Conservation (phyloP, 345 rosid genomes). For the Punica granatum region DNA sequence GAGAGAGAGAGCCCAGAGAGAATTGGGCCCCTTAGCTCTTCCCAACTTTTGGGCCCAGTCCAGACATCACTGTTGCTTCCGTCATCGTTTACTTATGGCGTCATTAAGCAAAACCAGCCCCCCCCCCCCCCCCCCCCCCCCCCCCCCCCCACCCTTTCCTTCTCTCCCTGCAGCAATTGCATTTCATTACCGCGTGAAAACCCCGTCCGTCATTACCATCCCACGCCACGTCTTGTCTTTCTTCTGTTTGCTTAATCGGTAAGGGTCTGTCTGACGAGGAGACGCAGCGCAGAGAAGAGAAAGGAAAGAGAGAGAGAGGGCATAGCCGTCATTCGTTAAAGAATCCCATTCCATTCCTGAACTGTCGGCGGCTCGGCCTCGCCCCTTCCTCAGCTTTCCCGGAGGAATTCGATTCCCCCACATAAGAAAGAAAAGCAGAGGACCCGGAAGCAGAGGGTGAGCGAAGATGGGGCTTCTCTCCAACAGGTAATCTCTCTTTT, state of each 20-base stretch:
- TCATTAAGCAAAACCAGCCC: too few relatives aligned
- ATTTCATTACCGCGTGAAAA: too few relatives aligned
- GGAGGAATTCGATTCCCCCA: background rate
- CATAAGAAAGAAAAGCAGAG: background rate
- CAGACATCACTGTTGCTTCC: too few relatives aligned
- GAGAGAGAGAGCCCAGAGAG: background rate
- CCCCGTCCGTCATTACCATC: background rate
- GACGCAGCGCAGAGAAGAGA: background rate
- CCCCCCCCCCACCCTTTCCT: too few relatives aligned
- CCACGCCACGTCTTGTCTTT: background rate
- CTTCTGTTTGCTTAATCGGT: background rate
- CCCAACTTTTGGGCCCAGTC: too few relatives aligned
- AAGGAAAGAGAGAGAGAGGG: background rate
- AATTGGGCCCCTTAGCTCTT: background rate
- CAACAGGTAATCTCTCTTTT: slow-evolving; percentile 43
- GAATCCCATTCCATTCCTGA: background rate
- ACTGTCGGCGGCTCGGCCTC: background rate
- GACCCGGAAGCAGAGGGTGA: slow-evolving; percentile 5
- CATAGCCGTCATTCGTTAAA: background rate
- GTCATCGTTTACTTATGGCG: background rate
- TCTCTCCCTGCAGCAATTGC: too few relatives aligned
- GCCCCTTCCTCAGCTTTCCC: background rate
- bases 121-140: too few relatives aligned
- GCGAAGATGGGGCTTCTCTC: slow-evolving; percentile 78
- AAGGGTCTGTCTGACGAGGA: too few relatives aligned